Base-by-base conservation (phyloP, 2,329 filamentous ascomycete genomes). In the Fonsecaea pedrosoi region DNA sequence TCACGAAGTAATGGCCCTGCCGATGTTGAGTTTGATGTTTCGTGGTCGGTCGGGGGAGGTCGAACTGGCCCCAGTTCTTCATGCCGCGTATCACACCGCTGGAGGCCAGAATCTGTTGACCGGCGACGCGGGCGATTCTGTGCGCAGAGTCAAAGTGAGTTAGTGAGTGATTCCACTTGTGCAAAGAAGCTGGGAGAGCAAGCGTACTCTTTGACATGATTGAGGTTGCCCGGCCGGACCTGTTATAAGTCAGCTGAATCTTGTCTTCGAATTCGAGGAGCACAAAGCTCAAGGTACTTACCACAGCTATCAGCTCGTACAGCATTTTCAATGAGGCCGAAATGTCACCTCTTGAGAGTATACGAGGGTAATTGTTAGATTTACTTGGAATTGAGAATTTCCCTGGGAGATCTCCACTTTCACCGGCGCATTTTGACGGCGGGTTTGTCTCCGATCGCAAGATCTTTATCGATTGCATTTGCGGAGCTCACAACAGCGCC, bases 241-340 rank as follows among this genome's bases (percentile, higher is more conserved):
- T 98, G 77, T 48, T 54, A 58, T 61, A 60, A 55, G 67, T 71
- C 60, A 73, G 62, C 72, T 37, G 66, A 54, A 37, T 54, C 32
- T 18, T 25, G 45, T n/a, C 32, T 21, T 18, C 30, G 32, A 13
- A 54, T 12, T n/a, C 1, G 35, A 34, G 56, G 42, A 37, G 30
- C 54, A 12, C 40, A 58, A 35, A 40, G 65, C n/a, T 34, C 18
- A 45, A 25, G 56, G 30, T 8, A 83, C 90, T 76, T 83, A 97
- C 95, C 82, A 97, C 90, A 79, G 92, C 95, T 80, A 99, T 95
- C 77, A 98, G 84, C 84, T 99, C 95, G 85, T 99, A 99, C 82
- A 99, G 84, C 95, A 99, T 97, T 72, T 79, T 74, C 45, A 53
- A 38, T 32, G 48, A n/a, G 25, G 25, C 34, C 12, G 40, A 13